phyloP scores from a whole-genome alignment of 2,329 filamentous ascomycete genomes.

The Myriosclerotinia duriaeana region DNA sequence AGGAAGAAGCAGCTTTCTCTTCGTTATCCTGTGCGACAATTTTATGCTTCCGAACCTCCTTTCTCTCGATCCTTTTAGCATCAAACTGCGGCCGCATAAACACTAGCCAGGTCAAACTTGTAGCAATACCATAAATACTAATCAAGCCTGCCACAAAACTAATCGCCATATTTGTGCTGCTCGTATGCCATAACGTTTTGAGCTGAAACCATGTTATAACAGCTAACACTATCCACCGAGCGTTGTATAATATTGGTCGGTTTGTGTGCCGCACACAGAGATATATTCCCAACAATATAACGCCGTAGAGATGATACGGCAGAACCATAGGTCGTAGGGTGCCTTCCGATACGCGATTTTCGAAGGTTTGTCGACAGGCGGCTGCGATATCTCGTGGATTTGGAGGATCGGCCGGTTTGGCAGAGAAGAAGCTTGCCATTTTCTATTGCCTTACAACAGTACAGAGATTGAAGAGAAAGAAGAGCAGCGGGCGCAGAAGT shows the following conservation, averaged over 20 bases:
- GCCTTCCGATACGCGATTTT: constrained; percentile 43
- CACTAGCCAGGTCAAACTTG: constrained; percentile 51
- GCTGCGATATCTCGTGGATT: constrained; percentile 34
- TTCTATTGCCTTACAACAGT: background rate
- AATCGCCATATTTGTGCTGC: constrained; percentile 53
- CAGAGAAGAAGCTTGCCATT: constrained; percentile 15
- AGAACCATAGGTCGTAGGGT: constrained; percentile 51
- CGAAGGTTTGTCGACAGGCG: constrained; percentile 44
- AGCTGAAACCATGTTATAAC: constrained; percentile 48
- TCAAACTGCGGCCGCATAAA: constrained; percentile 58
- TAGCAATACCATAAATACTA: constrained; percentile 52
- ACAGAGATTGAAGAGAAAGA: background rate
- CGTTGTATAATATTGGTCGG: constrained; percentile 51
- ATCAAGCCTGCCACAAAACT: constrained; percentile 54
- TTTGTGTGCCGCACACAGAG: constrained; percentile 55
- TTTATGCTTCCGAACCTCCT: constrained; percentile 28
- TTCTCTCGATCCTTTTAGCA: constrained; percentile 47
- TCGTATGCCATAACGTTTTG: constrained; percentile 45
- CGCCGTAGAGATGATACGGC: constrained; percentile 51
- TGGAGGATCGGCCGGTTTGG: constrained; percentile 22
- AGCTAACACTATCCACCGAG: constrained; percentile 52
- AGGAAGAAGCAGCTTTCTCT: background rate
- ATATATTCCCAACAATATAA: constrained; percentile 52
- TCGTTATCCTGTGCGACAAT: background rate
- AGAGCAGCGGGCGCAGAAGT: background rate